A percentile compares a stretch with the other conserved stretches of the same genome.
Evolutionary conservation across 2,329 filamentous ascomycete species (phyloP).

Genomic region (Botryotinia calthae): DNA sequence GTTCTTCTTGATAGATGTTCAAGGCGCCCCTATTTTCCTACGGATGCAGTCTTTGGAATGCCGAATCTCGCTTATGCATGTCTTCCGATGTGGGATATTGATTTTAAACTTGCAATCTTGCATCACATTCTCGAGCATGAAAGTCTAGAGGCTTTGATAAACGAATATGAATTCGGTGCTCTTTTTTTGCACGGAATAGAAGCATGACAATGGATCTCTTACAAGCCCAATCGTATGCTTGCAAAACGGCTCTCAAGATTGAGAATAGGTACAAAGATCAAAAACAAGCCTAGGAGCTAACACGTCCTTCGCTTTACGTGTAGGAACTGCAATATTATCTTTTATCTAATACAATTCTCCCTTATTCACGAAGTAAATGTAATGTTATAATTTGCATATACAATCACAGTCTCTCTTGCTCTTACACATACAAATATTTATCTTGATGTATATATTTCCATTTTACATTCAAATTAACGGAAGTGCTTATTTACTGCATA

Average conservation of each 20-base stretch:
- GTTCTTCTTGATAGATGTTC: neutral
- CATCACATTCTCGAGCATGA: neutral
- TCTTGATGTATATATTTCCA: neutral
- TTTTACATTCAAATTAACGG: neutral
- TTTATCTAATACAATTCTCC: neutral
- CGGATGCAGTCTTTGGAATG: neutral
- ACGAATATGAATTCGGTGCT: neutral
- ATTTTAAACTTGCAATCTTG: no score
- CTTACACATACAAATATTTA: neutral
- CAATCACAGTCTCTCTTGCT: neutral
- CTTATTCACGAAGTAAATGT: neutral
- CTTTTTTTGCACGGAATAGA: neutral
- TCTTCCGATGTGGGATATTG: neutral
- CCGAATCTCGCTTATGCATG: neutral
- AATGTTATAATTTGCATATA: neutral
- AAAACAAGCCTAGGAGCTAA: neutral
- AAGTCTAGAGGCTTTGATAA: neutral
- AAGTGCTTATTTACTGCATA: neutral
- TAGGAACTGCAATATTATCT: neutral
- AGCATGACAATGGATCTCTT: neutral
- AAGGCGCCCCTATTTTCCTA: fast-evolving
- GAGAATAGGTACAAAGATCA: no score
- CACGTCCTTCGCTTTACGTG: neutral
- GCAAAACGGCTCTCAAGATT: neutral
- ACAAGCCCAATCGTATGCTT: neutral